Evolutionary conservation across 2,329 filamentous ascomycete genomes (phyloP), one percentile per base, ranked within the genome.

Genomic region (Kalmusia sp.): DNA sequence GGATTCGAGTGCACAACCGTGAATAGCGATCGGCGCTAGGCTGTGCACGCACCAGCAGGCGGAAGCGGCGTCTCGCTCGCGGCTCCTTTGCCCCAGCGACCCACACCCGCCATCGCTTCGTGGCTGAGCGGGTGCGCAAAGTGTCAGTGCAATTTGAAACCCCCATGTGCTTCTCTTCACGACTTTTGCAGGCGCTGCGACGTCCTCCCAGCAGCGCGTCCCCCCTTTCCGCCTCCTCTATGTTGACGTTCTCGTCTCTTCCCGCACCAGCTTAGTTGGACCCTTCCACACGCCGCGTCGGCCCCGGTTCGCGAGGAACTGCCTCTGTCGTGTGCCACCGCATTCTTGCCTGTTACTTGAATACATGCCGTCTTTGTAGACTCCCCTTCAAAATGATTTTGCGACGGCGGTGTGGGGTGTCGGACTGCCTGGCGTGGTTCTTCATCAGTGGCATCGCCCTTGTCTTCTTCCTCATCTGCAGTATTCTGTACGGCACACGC

Each of bases 401-500:
- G 48, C 63, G 67, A 33, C 65, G 68, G 34, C 68, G 64, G 27
- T 67, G 61, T 54, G 60, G 62, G 24, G 58, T 52, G 22, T 53
- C 58, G 15, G 67, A 70, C 47, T 58, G 61, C 40, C 59, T 71
- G 15, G 61, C 62, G 30, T 64, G 65, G 53, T 63, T 72, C 57
- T 63, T 68, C 58, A 43, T 69, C 37, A 61, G 62, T 15, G 58
- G 64, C 31, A 64, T 64, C 59, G 61, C 63, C 43, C 53, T 70
- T 47, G 58, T 70, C 49, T 59, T 72, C 58, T 54, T 70, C 40
- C 61, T 72, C 51, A 52, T 70, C 44, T 70, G 64, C 60, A 64
- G 64, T 44, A 70, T 72, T 38, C 52, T 72, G 9, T 72, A 70
- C 51, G 69, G 68, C 58, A 72, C 68, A 12, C 69, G 68, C 51